phyloP scores from a whole-genome alignment of 805 yeast species.

The Candida sithepensis region DNA sequence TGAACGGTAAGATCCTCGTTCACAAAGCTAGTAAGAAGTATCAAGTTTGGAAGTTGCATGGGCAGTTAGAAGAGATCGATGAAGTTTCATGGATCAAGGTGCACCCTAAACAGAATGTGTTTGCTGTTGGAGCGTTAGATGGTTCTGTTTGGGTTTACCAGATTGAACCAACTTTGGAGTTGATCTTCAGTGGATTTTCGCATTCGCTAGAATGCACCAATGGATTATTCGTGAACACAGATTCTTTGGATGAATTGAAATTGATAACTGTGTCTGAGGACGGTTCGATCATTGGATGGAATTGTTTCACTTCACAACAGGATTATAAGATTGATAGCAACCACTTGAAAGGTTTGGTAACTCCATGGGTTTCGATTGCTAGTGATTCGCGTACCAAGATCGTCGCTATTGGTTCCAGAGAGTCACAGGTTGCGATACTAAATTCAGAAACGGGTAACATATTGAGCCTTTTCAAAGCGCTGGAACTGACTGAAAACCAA shows the following conservation, averaged over 20 bases:
- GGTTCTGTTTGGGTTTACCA: slow-evolving; percentile 95
- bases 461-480: slow-evolving; percentile 60
- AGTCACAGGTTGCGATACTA: slow-evolving; percentile 79
- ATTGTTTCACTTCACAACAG: slow-evolving; percentile 71
- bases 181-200: slow-evolving; percentile 72
- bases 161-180: slow-evolving; percentile 60
- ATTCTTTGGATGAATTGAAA: slow-evolving; percentile 54
- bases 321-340: slow-evolving; percentile 64
- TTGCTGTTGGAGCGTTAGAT: slow-evolving; percentile 89
- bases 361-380: slow-evolving; percentile 85
- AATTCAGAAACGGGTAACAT: slow-evolving; percentile 73
- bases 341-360: slow-evolving; percentile 61
- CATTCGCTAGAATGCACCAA: slow-evolving; percentile 79
- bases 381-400: slow-evolving; percentile 44
- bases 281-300: slow-evolving; percentile 85
- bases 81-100: slow-evolving; percentile 81
- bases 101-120: slow-evolving; percentile 72
- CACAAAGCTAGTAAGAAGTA: slow-evolving; percentile 73
- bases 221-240: slow-evolving; percentile 67
- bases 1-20: slow-evolving; percentile 82
- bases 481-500: slow-evolving; percentile 52
- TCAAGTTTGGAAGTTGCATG: slow-evolving; percentile 72
- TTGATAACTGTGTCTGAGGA: slow-evolving; percentile 81
- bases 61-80: slow-evolving; percentile 79
- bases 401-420: slow-evolving; percentile 81